Base-by-base conservation (phyloP, 2,329 filamentous ascomycete genomes). In the Ampelomyces quisqualis region DNA sequence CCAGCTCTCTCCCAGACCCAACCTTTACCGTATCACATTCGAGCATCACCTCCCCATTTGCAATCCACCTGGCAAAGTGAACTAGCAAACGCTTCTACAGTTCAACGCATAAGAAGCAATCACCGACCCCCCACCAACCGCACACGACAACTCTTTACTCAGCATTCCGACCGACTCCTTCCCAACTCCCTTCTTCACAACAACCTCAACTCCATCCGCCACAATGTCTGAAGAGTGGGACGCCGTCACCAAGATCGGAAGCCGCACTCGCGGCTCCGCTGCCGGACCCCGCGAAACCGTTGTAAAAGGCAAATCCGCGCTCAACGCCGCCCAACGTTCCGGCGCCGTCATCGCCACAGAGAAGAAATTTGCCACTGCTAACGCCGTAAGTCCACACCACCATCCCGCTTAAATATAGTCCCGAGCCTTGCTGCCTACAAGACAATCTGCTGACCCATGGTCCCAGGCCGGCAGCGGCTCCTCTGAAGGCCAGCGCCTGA, bases 221-320 rank as follows among this genome's bases (percentile, higher is more conserved):
- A 71, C 58, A 57, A 79, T 81, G 83, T 83, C 86, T 80, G 77
- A 80, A 65, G 89, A 95, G 64, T 97, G 91, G 90, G 86, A 95
- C 62, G 72, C 75, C 57, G 82, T 86, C 59, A 95, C 90, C 74
- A 95, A 93, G 80, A 97, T 98, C 67, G 93, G 93, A 65, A 88
- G 82, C 81, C 91, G 87, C 74, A 80, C 80, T 65, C 82, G 83
- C 63, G 80, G 81, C 53, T 79, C 83, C 55, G 86, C 84, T 58
- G 78, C 72, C 43, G 71, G 71, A 32, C 75, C 81, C 56, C 87
- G 88, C 58, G 90, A 96, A 79, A 94, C 86, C 3, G 90, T 96
- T 58, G 80, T 97, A 68, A 86, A 86, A 69, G 88, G 91, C 67
- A 89, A 88, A 70, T 76, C 75, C 44, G 81, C 89, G 23, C 75